These are phyloP conservation scores for Apiotrichum mycotoxinovorans DNA, from an alignment of 1,284 basidiomycete species.

Conservation along the genomic window DNA sequence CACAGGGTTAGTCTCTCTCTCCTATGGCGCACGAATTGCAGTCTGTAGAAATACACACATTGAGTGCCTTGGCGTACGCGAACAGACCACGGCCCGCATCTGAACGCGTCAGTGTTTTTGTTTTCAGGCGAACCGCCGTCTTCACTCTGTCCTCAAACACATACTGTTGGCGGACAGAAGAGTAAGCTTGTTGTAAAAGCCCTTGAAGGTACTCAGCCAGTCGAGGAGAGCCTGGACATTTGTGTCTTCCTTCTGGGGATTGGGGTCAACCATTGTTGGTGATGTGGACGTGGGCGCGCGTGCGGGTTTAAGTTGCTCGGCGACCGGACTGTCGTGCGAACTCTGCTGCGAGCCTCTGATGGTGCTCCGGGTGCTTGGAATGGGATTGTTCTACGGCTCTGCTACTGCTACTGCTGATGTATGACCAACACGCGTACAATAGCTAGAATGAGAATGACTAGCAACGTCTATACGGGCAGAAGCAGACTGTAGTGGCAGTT, in stretches of 20 bases:
- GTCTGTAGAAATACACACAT: conserved; percentile 5
- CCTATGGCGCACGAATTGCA: no score
- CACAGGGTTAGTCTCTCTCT: neutral
- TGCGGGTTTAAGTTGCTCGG: no score
- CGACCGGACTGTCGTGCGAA: no score
- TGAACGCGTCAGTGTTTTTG: conserved; percentile 5
- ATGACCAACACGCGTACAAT: no score
- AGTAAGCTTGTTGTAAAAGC: conserved; percentile 20
- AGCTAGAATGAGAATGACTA: no score
- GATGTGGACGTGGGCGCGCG: neutral
- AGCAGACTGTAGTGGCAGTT: no score
- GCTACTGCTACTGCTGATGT: no score
- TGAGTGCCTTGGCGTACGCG: conserved; percentile 13
- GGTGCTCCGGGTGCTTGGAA: no score
- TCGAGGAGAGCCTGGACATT: conserved; percentile 7
- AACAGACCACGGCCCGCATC: conserved; percentile 25
- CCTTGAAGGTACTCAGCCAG: conserved; percentile 20
- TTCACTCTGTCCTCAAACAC: neutral
- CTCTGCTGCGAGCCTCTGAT: no score
- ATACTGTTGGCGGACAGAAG: conserved; percentile 7
- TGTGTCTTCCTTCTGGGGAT: conserved; percentile 1
- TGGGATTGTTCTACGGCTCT: no score
- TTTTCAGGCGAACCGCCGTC: no score
- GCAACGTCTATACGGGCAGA: no score
- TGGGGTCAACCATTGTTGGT: conserved; percentile 1